Percentiles rank a stretch among this genome's conserved stretches.
Conservation (phyloP, 805 yeast genomes). For the Kodamaea hsintzibuensis region DNA sequence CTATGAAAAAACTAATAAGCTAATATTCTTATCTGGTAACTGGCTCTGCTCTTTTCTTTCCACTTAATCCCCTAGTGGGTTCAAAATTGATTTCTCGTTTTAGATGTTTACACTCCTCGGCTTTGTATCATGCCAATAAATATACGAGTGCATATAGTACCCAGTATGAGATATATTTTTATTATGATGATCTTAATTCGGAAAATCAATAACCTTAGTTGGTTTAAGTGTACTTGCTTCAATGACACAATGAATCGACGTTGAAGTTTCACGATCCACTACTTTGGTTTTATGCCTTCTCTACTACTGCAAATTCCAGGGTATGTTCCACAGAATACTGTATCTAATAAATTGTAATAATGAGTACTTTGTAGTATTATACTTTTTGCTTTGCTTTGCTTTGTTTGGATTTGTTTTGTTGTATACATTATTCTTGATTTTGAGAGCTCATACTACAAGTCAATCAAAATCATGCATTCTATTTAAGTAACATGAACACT, state of each 20-base stretch:
- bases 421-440: too few species aligned
- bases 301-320: background rate
- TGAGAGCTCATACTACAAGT: background rate
- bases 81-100: constrained; percentile 3
- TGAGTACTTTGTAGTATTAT: too few species aligned
- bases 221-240: background rate
- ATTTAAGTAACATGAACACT: background rate
- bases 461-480: background rate
- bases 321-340: background rate
- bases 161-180: background rate
- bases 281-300: background rate
- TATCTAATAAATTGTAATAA: background rate
- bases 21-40: background rate
- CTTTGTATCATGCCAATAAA: constrained; percentile 5
- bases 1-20: background rate
- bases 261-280: background rate
- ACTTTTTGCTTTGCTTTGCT: too few species aligned
- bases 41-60: background rate
- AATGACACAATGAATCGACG: background rate
- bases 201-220: constrained; percentile 7
- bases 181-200: constrained; percentile 1
- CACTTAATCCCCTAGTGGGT: background rate
- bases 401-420: too few species aligned
- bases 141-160: constrained; percentile 2
- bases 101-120: constrained; percentile 9